A percentile compares a stretch with the other conserved stretches of the same genome.
These are phyloP conservation scores for Hypsizygus marmoreus DNA, from an alignment of 768 basidiomycete species.

Conservation along the genomic window DNA sequence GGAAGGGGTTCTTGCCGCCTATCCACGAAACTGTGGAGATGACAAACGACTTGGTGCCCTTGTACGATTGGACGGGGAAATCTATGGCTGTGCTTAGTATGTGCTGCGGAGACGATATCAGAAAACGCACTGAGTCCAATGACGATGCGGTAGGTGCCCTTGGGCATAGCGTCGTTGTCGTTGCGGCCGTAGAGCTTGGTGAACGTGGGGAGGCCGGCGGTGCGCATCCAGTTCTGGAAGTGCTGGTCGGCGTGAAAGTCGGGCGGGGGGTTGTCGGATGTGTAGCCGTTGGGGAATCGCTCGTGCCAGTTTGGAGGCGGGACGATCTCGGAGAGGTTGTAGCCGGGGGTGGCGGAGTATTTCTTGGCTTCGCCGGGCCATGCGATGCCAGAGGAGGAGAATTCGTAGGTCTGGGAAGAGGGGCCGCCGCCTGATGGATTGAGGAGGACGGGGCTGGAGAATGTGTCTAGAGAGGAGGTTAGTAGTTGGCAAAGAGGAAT, in stretches of 20 bases:
- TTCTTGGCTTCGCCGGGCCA: slow-evolving; percentile 96
- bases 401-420: slow-evolving; percentile 58
- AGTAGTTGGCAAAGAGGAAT: slow-evolving; percentile 2
- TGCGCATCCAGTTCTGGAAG: slow-evolving; percentile 99
- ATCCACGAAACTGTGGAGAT: slow-evolving; percentile 99
- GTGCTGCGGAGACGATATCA: slow-evolving; percentile 5
- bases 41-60: slow-evolving; percentile 95
- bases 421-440: slow-evolving; percentile 53
- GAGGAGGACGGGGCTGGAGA: slow-evolving; percentile 59
- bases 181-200: slow-evolving; percentile 94
- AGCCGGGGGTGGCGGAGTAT: slow-evolving; percentile 67
- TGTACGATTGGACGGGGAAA: slow-evolving; percentile 88
- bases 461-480: slow-evolving; percentile 63
- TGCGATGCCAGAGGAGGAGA: slow-evolving; percentile 82
- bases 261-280: slow-evolving; percentile 62
- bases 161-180: slow-evolving; percentile 68
- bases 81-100: slow-evolving; percentile 49
- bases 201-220: slow-evolving; percentile 95
- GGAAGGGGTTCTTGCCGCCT: slow-evolving; percentile 97
- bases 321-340: slow-evolving; percentile 61
- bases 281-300: slow-evolving; percentile 77
- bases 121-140: slow-evolving; percentile 77
- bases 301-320: slow-evolving; percentile 93
- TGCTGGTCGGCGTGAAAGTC: slow-evolving; percentile 80
- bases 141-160: slow-evolving; percentile 75